These are phyloP conservation scores for Priceomyces carsonii DNA, from an alignment of 805 yeast genomes.

Conservation along the genomic window DNA sequence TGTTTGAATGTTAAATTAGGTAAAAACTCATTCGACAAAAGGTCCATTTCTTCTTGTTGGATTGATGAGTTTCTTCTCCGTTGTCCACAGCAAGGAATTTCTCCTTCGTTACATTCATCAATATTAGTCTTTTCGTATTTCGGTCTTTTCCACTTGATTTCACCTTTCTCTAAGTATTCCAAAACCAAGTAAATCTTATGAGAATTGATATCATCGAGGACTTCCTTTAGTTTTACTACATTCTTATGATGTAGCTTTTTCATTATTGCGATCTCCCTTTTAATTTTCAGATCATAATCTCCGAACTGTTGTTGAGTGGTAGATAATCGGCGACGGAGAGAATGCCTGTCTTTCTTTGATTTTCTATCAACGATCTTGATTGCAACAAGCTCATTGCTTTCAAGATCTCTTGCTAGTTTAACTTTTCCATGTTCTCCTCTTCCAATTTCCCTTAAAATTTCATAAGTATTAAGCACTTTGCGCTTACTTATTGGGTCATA, in stretches of 20 bases:
- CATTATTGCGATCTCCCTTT: conserved; percentile 45
- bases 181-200: conserved; percentile 86
- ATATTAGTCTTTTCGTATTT: conserved; percentile 6
- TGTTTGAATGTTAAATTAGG: conserved; percentile 71
- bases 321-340: conserved; percentile 25
- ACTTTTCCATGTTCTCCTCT: conserved; percentile 99
- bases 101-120: conserved; percentile 37
- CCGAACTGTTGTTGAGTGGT: conserved; percentile 1
- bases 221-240: conserved; percentile 50
- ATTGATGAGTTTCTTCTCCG: conserved; percentile 10
- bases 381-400: conserved; percentile 73
- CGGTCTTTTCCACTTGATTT: conserved; percentile 70
- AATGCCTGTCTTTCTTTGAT: conserved; percentile 34
- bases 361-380: conserved; percentile 88
- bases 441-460: conserved; percentile 83
- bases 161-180: conserved; percentile 90
- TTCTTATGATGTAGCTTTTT: conserved; percentile 48
- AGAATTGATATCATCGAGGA: conserved; percentile 80
- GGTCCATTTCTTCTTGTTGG: conserved; percentile 19
- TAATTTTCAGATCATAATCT: conserved; percentile 38
- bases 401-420: conserved; percentile 77
- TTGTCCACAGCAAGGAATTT: conserved; percentile 38
- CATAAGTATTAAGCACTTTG: conserved; percentile 85
- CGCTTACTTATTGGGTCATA: conserved; percentile 86
- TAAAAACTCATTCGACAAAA: conserved; percentile 26